These are phyloP conservation scores for Cymbopogon citratus DNA, from an alignment of 176 grass and related monocot genomes.

Conservation along the genomic window DNA sequence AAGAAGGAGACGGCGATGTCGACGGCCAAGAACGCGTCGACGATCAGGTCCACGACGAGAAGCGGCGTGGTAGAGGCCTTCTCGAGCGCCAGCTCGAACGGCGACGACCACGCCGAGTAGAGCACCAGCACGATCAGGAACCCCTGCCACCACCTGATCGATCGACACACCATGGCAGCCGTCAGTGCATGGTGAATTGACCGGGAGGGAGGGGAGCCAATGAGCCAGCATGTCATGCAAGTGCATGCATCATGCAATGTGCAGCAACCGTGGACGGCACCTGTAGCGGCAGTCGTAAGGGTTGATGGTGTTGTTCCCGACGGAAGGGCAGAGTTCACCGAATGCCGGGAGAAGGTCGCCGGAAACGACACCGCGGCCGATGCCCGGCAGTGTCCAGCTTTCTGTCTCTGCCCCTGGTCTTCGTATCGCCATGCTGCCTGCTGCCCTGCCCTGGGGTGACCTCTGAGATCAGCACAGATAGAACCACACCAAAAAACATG, in stretches of 20 bases:
- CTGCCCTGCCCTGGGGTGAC: too few relatives aligned
- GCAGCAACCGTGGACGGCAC: neutral
- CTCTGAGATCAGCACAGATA: too few relatives aligned
- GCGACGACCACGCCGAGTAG: conserved; percentile 56
- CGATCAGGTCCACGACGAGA: conserved; percentile 33
- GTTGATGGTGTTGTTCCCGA: neutral
- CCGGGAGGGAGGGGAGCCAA: too few relatives aligned
- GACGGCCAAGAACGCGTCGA: conserved; percentile 52
- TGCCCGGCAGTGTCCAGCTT: neutral
- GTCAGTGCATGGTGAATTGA: neutral
- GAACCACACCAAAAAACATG: neutral
- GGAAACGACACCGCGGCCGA: neutral
- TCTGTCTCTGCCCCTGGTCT: neutral
- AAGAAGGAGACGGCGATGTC: conserved; percentile 62
- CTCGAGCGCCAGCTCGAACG: conserved; percentile 48
- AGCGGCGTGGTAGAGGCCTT: conserved; percentile 20
- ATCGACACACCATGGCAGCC: neutral
- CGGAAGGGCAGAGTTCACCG: neutral
- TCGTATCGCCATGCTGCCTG: neutral
- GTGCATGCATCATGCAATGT: too few relatives aligned
- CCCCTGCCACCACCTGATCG: conserved; percentile 48
- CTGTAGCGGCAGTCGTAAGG: conserved; percentile 7
- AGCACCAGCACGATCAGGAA: conserved; percentile 49
- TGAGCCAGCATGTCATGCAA: too few relatives aligned
- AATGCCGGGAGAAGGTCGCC: conserved; percentile 12